Base-by-base conservation (phyloP, 2,329 filamentous ascomycete genomes). In the Fusarium marasasianum region DNA sequence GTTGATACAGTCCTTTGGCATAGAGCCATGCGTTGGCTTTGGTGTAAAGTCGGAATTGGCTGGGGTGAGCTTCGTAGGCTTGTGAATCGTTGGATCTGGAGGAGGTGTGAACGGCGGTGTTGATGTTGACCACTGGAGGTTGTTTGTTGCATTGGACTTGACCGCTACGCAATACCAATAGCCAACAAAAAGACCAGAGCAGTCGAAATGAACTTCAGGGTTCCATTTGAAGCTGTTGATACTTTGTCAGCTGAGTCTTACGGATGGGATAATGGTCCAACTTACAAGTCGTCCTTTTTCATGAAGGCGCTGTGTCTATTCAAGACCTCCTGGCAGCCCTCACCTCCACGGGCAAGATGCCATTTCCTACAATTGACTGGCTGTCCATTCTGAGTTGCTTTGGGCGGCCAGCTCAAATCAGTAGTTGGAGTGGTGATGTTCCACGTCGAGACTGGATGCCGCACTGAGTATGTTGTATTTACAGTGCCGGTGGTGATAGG, bases 111-210 rank as follows among this genome's bases (percentile, higher is more conserved):
- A 63, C 0, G 60, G 41, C 0, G 50, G 50, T 1, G 26, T 56
- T 0, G 60, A 56, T 10, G 50, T 56, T 17, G 5, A 4, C 60
- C 50, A 63, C 0, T 56, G 12, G 1, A 63, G 51, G 1, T 63
- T n/a, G 6, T 1, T 1, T 1, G 41, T 22, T 0, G 33, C 0
- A 0, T 45, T 56, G 1, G 26, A 15, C 8, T 40, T 56, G 3
- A 63, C 2, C 0, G 35, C 60, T 3, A 63, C 51, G 1, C 60
- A 63, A 24, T 38, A 35, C 51, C 60, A 63, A 4, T 47, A 63
- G 7, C 51, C 60, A 0, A 63, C 51, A 14, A 63, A 57, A 0
- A 63, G 33, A 0, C 50, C 50, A 0, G 60, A 26, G 1, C 60
- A 63, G 10, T 63, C 60, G 0, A 5, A 2, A 2, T 63, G 41